Conservation (phyloP, 805 yeast genomes). For the Starmerella etchellsii region DNA sequence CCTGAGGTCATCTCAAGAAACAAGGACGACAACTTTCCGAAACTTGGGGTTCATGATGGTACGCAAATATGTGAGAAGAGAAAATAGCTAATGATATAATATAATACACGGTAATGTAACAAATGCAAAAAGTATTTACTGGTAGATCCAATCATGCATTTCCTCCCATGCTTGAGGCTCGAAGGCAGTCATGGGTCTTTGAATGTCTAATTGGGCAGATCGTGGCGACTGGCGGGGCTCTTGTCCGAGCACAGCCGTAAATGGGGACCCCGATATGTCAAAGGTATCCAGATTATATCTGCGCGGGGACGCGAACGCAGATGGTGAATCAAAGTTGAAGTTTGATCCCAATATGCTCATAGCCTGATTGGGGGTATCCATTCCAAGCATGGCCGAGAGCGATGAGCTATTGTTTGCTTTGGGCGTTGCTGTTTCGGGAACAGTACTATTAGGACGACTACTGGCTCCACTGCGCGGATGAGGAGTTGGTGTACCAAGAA, state of each 20-base stretch:
- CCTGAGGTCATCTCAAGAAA: too few relatives aligned
- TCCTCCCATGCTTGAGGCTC: slow-evolving; percentile 21
- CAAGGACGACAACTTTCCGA: too few relatives aligned
- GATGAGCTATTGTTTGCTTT: not conserved
- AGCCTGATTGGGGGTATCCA: slow-evolving; percentile 8
- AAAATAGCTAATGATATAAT: not conserved
- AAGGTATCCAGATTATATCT: slow-evolving; percentile 6
- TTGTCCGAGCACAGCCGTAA: slow-evolving; percentile 4
- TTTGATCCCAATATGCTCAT: slow-evolving; percentile 4
- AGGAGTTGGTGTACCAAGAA: slow-evolving; percentile 1
- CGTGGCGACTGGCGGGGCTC: slow-evolving; percentile 17
- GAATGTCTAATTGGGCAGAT: slow-evolving; percentile 15
- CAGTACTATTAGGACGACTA: not conserved
- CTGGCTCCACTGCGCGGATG: not conserved
- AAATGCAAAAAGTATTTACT: not conserved
- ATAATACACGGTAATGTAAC: too few relatives aligned
- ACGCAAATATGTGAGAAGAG: too few relatives aligned
- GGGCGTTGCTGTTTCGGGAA: not conserved
- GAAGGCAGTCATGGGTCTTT: slow-evolving; percentile 19
- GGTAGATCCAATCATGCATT: slow-evolving; percentile 19
- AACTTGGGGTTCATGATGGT: too few relatives aligned
- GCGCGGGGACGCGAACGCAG: slow-evolving; percentile 13
- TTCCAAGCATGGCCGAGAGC: not conserved
- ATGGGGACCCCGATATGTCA: slow-evolving; percentile 11
- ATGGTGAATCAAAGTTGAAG: slow-evolving; percentile 13